Evolutionary conservation across 257 asterid species (phyloP).

Genomic region (Jacaranda copaia): DNA sequence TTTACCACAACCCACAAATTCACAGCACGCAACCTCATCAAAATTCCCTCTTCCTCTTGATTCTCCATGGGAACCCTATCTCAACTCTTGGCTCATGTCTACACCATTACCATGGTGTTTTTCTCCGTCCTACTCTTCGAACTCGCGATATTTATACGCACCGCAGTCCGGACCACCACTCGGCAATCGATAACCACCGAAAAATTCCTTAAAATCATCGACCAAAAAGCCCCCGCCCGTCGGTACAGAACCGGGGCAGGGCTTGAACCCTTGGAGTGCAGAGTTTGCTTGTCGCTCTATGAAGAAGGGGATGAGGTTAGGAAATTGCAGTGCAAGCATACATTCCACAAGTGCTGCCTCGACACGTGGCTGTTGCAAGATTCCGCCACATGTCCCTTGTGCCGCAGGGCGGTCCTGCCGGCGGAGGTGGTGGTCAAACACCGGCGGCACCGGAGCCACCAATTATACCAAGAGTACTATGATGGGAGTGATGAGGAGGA

Average conservation of each 20-base stretch:
- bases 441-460: slow-evolving; percentile 36
- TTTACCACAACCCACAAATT: neutral
- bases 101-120: slow-evolving; percentile 48
- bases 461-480: slow-evolving; percentile 22
- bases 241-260: slow-evolving; percentile 33
- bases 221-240: slow-evolving; percentile 51
- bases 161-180: slow-evolving; percentile 36
- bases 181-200: slow-evolving; percentile 51
- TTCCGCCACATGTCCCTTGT: slow-evolving; percentile 68
- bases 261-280: slow-evolving; percentile 45
- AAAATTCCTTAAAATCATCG: slow-evolving; percentile 58
- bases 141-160: slow-evolving; percentile 47
- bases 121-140: slow-evolving; percentile 59
- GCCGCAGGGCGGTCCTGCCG: slow-evolving; percentile 65
- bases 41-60: neutral
- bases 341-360: slow-evolving; percentile 65
- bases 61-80: slow-evolving; percentile 54
- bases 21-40: neutral
- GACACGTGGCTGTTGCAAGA: slow-evolving; percentile 74
- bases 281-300: slow-evolving; percentile 59
- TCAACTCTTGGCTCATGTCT: slow-evolving; percentile 49
- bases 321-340: slow-evolving; percentile 63
- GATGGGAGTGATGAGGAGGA: slow-evolving; percentile 63
- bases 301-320: slow-evolving; percentile 70
- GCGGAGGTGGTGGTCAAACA: slow-evolving; percentile 54